Conservation (phyloP, 352 stramenopile species). For the Phytophthora megakarya region DNA sequence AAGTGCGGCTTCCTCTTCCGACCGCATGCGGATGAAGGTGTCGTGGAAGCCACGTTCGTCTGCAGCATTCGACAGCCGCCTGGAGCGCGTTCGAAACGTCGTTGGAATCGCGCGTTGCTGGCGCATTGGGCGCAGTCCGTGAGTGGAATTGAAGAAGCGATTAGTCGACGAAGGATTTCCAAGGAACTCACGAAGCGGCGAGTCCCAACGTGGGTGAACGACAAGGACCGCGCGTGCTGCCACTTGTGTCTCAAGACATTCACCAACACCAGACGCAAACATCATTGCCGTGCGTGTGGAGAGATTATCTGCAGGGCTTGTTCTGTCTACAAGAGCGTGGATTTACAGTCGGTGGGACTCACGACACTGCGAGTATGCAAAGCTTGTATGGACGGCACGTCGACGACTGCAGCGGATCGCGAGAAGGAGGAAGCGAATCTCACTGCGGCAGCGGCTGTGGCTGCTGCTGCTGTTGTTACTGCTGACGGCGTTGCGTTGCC, state of each 20-base stretch:
- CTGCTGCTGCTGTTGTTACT: conserved; percentile 18
- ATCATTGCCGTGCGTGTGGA: conserved; percentile 83
- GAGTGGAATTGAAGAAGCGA: conserved; percentile 66
- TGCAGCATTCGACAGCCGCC: conserved; percentile 82
- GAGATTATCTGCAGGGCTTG: conserved; percentile 86
- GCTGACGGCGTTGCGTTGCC: conserved; percentile 38
- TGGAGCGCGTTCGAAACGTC: conserved; percentile 54
- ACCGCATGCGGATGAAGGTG: conserved; percentile 53
- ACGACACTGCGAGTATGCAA: conserved; percentile 83
- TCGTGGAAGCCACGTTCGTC: conserved; percentile 78
- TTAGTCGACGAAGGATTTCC: conserved; percentile 71
- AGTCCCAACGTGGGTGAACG: conserved; percentile 77
- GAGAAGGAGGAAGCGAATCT: conserved; percentile 35
- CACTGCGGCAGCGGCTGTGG: conserved; percentile 20
- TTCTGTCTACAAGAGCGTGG: conserved; percentile 80
- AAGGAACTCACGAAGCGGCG: conserved; percentile 74
- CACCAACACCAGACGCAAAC: conserved; percentile 75
- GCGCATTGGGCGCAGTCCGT: conserved; percentile 76
- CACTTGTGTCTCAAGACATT: conserved; percentile 86
- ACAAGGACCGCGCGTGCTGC: conserved; percentile 84
- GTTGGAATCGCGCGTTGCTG: conserved; percentile 68
- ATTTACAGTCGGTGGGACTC: conserved; percentile 72
- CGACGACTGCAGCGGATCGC: conserved; percentile 6
- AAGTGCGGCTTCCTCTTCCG: conserved; percentile 84
- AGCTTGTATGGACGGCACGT: conserved; percentile 75